Percentiles rank a stretch among this genome's conserved stretches.
phyloP scores from a whole-genome alignment of 1,284 basidiomycete species.

The Caloboletus firmus region DNA sequence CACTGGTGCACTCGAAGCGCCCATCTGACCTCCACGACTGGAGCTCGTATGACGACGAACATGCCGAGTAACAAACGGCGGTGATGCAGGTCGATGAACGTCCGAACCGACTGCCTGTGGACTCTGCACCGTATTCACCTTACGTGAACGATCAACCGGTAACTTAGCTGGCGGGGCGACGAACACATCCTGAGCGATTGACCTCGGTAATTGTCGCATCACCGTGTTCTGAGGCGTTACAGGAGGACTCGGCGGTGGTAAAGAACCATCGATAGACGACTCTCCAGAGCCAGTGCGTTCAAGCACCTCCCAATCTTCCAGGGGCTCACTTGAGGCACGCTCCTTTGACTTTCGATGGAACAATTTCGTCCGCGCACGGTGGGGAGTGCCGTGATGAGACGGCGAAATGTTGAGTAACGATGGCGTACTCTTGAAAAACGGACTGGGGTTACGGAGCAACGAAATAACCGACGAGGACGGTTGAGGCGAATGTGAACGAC shows the following conservation, averaged over 20 bases:
- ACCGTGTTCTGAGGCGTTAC: conserved; percentile 18
- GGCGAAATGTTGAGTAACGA: conserved; percentile 33
- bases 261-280: conserved; percentile 26
- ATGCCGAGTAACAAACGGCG: conserved; percentile 34
- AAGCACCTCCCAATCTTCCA: conserved; percentile 36
- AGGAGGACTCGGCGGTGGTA: conserved; percentile 25
- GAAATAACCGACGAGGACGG: conserved; percentile 38
- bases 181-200: conserved; percentile 16
- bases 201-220: conserved; percentile 15
- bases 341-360: conserved; percentile 38
- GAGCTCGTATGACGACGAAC: conserved; percentile 37
- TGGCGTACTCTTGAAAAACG: conserved; percentile 37
- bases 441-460: conserved; percentile 35
- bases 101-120: conserved; percentile 18
- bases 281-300: conserved; percentile 28
- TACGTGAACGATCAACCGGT: conserved; percentile 20
- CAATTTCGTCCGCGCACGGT: conserved; percentile 32
- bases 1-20: conserved; percentile 35
- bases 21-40: conserved; percentile 32
- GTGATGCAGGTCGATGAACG: conserved; percentile 29
- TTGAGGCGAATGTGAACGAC: conserved; percentile 34
- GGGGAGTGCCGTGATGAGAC: conserved; percentile 34
- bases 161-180: conserved; percentile 10
- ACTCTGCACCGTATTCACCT: conserved; percentile 28
- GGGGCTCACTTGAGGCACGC: conserved; percentile 33